These are phyloP conservation scores for Jatropha curcas DNA, from an alignment of 345 rosid species.

Conservation along the genomic window DNA sequence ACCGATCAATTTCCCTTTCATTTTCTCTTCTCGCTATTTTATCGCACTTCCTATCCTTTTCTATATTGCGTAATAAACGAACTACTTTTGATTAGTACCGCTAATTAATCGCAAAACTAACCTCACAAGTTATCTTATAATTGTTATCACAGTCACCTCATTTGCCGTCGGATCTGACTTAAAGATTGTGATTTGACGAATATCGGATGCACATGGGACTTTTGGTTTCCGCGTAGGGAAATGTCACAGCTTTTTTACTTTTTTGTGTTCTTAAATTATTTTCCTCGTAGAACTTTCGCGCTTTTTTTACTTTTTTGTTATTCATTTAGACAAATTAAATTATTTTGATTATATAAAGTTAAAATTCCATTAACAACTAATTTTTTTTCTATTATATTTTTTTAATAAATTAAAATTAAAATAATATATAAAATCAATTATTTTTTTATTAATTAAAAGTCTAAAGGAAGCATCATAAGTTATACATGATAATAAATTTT, in stretches of 20 bases:
- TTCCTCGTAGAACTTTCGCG: background rate
- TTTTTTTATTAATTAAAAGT: background rate
- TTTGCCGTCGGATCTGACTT: background rate
- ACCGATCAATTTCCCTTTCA: background rate
- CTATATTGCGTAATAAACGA: background rate
- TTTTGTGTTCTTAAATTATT: background rate
- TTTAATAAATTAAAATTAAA: background rate
- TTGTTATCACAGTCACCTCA: constrained; percentile 7
- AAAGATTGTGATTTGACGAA: background rate
- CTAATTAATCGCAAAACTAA: background rate
- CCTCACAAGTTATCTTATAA: background rate
- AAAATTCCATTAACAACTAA: too few relatives aligned
- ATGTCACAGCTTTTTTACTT: background rate
- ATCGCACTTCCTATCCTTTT: background rate
- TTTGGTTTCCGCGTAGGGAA: background rate
- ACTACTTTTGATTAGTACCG: background rate
- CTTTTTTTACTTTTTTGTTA: background rate
- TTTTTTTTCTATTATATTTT: too few relatives aligned
- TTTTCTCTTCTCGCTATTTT: background rate
- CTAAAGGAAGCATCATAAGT: too few relatives aligned
- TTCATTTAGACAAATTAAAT: background rate
- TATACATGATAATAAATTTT: too few relatives aligned
- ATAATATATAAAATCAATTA: background rate
- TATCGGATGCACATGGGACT: constrained; percentile 2
- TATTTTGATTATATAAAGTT: too few relatives aligned